Conservation (phyloP, 208 protist species). For the Trypanosoma caninum region DNA sequence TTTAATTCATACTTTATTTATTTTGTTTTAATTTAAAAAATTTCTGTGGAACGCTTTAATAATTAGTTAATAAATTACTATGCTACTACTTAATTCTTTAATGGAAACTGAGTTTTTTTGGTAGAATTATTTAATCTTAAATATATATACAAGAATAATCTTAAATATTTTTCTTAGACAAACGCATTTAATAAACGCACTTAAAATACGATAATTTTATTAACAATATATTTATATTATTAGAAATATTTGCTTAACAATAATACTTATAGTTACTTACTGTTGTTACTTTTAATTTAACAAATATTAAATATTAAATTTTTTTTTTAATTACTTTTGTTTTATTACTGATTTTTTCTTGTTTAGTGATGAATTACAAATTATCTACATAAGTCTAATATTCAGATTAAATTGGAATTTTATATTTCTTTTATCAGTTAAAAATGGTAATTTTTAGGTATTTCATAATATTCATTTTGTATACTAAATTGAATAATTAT, state of each 20-base stretch:
- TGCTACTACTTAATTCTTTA: constrained; percentile 56
- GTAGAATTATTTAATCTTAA: constrained; percentile 48
- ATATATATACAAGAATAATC: constrained; percentile 75
- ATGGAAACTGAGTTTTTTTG: constrained; percentile 26
- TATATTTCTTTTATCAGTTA: constrained; percentile 22
- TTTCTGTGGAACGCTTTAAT: constrained; percentile 85
- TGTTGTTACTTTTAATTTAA: constrained; percentile 38
- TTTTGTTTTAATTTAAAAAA: constrained; percentile 52
- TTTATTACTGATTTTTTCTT: constrained; percentile 31
- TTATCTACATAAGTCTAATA: constrained; percentile 50
- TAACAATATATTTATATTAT: constrained; percentile 74
- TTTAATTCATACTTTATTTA: constrained; percentile 74
- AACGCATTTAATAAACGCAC: constrained; percentile 84
- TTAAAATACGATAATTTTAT: constrained; percentile 62
- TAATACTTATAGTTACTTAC: constrained; percentile 42
- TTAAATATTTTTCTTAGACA: constrained; percentile 77
- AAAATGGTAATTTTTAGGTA: constrained; percentile 43
- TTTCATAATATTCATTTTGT: constrained; percentile 49
- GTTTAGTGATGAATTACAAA: constrained; percentile 27
- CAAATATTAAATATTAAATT: constrained; percentile 49
- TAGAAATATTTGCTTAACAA: constrained; percentile 45
- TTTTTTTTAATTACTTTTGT: constrained; percentile 26
- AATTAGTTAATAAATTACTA: constrained; percentile 89
- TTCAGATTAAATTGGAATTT: constrained; percentile 26
- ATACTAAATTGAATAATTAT: constrained; percentile 45